Conservation (phyloP, 2,329 filamentous ascomycete species). For the Chlorencoelia australis region DNA sequence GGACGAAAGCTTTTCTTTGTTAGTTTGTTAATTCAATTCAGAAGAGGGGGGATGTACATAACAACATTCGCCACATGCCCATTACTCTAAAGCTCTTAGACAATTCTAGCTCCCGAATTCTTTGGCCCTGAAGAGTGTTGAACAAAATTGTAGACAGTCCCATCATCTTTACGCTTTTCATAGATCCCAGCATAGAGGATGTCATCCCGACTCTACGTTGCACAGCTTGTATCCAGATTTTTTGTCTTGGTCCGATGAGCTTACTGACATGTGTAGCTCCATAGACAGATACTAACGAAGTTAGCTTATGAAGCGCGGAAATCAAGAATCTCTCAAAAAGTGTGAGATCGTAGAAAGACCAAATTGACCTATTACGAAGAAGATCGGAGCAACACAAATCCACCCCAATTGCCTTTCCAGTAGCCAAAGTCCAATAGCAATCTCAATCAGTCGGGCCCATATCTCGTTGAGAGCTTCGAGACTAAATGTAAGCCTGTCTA, state of each 20-base stretch:
- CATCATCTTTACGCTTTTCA: slow-evolving; percentile 24
- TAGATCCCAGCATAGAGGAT: slow-evolving; percentile 16
- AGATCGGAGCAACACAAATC: too few species aligned
- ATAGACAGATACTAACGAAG: too few species aligned
- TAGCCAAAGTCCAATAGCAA: slow-evolving; percentile 30
- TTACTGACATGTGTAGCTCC: too few species aligned
- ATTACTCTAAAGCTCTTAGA: slow-evolving; percentile 10
- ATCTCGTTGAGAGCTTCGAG: too few species aligned
- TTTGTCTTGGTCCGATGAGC: slow-evolving; percentile 24
- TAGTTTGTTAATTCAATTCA: too few species aligned
- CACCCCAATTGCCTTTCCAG: slow-evolving; percentile 27
- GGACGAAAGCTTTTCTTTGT: too few species aligned
- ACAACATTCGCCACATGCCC: slow-evolving; percentile 10
- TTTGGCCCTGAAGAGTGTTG: slow-evolving; percentile 21
- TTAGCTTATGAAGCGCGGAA: slow-evolving; percentile 12
- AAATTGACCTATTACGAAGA: too few species aligned
- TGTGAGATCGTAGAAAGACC: too few species aligned
- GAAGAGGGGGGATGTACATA: slow-evolving; percentile 45
- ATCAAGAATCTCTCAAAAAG: too few species aligned
- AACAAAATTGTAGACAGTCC: slow-evolving; percentile 14
- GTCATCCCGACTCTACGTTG: slow-evolving; percentile 21
- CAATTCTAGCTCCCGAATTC: slow-evolving; percentile 7
- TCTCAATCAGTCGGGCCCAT: slow-evolving; percentile 32
- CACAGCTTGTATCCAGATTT: slow-evolving; percentile 20
- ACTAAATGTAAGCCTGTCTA: slow-evolving; percentile 13